phyloP scores from a whole-genome alignment of 2,329 filamentous ascomycete genomes.

The Talaromyces amestolkiae region DNA sequence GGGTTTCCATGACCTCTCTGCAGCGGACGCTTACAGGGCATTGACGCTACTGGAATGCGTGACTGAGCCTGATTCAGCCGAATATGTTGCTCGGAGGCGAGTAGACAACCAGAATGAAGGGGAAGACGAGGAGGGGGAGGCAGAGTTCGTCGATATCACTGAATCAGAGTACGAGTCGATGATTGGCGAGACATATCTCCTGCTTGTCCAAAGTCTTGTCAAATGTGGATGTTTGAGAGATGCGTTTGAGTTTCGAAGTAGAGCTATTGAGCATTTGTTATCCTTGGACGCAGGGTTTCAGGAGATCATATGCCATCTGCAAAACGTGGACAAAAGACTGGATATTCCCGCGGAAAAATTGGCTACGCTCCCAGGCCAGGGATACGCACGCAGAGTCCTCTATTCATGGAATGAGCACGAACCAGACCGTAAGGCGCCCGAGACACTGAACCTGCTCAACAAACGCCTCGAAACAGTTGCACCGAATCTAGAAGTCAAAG shows the following conservation, averaged over 20 bases:
- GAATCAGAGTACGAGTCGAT: constrained; percentile 35
- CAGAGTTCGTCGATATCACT: constrained; percentile 28
- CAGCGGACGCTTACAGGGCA: constrained; percentile 85
- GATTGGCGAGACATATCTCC: constrained; percentile 36
- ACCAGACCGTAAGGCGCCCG: constrained; percentile 55
- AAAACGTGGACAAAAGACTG: background rate
- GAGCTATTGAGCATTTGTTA: constrained; percentile 27
- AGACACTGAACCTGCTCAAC: constrained; percentile 68
- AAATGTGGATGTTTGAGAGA: constrained; percentile 42
- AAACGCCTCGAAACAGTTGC: constrained; percentile 65
- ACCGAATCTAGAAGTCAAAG: constrained; percentile 76
- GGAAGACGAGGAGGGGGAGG: constrained; percentile 26
- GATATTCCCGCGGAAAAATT: constrained; percentile 18
- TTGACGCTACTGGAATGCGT: constrained; percentile 83
- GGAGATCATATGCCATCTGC: background rate
- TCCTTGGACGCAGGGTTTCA: constrained; percentile 17
- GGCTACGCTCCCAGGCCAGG: constrained; percentile 36
- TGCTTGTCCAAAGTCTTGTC: constrained; percentile 39
- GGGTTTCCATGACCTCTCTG: constrained; percentile 84
- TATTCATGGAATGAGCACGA: constrained; percentile 65
- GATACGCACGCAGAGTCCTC: constrained; percentile 51
- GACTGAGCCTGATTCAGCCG: constrained; percentile 68
- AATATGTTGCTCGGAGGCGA: constrained; percentile 67
- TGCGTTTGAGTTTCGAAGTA: constrained; percentile 40
- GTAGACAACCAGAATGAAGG: constrained; percentile 18